These are phyloP conservation scores for Aphanoascus verrucosus DNA, from an alignment of 2,329 filamentous ascomycete genomes.

Conservation along the genomic window DNA sequence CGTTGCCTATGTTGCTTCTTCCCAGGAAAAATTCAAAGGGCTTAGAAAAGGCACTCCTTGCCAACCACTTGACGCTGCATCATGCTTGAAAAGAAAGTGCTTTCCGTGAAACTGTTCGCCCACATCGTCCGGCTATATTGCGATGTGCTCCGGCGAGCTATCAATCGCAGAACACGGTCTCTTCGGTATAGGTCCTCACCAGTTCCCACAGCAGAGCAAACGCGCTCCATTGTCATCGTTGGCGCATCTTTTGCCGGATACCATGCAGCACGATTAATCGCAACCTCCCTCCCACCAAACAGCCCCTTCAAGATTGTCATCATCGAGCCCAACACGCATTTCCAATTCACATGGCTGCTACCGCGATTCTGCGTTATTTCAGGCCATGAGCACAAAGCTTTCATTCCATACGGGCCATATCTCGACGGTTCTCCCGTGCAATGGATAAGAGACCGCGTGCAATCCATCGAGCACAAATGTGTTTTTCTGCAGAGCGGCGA, in stretches of 20 bases:
- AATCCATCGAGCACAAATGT: constrained; percentile 25
- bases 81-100: constrained; percentile 6
- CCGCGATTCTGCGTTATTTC: constrained; percentile 49
- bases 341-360: constrained; percentile 51
- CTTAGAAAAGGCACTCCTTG: background rate
- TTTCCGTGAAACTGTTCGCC: constrained; percentile 6
- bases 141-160: constrained; percentile 2
- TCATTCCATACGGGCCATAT: constrained; percentile 47
- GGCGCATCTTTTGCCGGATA: constrained; percentile 51
- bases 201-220: background rate
- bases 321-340: constrained; percentile 50
- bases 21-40: background rate
- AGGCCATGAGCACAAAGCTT: constrained; percentile 49
- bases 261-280: constrained; percentile 39
- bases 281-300: constrained; percentile 10
- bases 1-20: background rate
- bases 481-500: constrained; percentile 38
- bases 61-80: background rate
- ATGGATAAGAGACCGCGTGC: constrained; percentile 38
- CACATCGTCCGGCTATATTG: constrained; percentile 4
- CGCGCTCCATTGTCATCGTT: constrained; percentile 38
- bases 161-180: background rate
- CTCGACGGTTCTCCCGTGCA: constrained; percentile 28
- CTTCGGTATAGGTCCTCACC: background rate
- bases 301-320: constrained; percentile 45